A percentile compares a stretch with the other conserved stretches of the same genome.
phyloP scores from a whole-genome alignment of 352 stramenopile genomes.

The Globisporangium cylindrosporum region DNA sequence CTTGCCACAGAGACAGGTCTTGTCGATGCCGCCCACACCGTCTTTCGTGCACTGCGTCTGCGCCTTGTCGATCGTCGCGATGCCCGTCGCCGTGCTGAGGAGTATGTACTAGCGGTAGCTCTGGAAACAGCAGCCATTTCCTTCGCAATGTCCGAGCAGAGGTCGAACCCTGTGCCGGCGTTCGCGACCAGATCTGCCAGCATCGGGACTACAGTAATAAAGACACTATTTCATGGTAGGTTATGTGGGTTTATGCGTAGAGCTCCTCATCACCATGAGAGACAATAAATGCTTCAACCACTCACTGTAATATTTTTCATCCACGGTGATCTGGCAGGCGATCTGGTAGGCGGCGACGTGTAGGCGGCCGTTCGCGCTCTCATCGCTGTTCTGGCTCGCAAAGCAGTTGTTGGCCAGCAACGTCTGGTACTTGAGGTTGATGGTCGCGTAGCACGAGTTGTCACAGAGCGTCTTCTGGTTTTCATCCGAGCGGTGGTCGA shows the following conservation, averaged over 20 bases:
- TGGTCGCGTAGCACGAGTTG: constrained; percentile 54
- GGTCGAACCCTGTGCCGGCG: constrained; percentile 48
- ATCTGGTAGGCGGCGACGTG: constrained; percentile 70
- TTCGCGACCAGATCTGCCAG: constrained; percentile 45
- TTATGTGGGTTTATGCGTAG: background rate
- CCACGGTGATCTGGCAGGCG: constrained; percentile 51
- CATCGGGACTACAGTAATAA: constrained; percentile 41
- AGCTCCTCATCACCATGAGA: background rate
- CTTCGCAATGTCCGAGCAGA: constrained; percentile 72
- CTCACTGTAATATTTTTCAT: constrained; percentile 75
- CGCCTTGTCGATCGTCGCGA: constrained; percentile 44
- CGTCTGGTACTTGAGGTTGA: constrained; percentile 62
- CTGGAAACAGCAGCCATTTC: constrained; percentile 77
- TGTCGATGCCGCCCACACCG: constrained; percentile 38
- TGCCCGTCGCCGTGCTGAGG: constrained; percentile 46
- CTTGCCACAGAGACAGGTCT: constrained; percentile 45
- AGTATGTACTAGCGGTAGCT: constrained; percentile 79
- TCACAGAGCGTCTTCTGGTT: constrained; percentile 55
- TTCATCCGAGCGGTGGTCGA: constrained; percentile 48
- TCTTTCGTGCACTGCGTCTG: constrained; percentile 45
- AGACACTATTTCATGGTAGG: background rate
- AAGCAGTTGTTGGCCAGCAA: constrained; percentile 73
- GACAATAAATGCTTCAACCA: background rate
- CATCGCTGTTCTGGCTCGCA: constrained; percentile 43
- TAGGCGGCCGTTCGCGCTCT: constrained; percentile 49